These are phyloP conservation scores for Boletellus ananas DNA, from an alignment of 768 basidiomycete genomes.

Conservation along the genomic window DNA sequence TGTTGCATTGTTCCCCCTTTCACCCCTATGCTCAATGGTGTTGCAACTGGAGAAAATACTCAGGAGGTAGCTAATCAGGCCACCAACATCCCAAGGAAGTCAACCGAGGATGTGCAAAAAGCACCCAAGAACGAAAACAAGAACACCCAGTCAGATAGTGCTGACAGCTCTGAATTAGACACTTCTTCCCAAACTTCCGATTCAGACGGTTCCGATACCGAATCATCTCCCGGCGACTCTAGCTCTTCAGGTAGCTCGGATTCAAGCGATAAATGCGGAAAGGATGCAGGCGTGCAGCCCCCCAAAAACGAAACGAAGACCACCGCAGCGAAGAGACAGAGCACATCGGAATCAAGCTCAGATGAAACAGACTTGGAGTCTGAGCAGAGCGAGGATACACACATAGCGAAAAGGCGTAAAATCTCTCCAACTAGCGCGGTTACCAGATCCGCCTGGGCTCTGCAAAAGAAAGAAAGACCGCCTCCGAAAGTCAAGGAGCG, in stretches of 20 bases:
- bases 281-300: not conserved
- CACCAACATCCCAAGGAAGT: constrained; percentile 1
- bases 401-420: constrained; percentile 58
- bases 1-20: not conserved
- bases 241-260: constrained; percentile 11
- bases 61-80: not conserved
- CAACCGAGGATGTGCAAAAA: not conserved
- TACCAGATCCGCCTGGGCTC: not conserved
- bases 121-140: not conserved
- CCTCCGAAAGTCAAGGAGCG: constrained; percentile 52
- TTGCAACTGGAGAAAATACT: constrained; percentile 13
- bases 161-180: constrained; percentile 14
- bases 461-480: constrained; percentile 13
- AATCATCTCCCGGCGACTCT: constrained; percentile 14
- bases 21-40: not conserved
- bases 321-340: constrained; percentile 1
- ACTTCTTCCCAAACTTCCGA: constrained; percentile 11
- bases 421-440: constrained; percentile 46
- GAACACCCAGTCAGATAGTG: constrained; percentile 9
- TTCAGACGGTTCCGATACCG: constrained; percentile 14
- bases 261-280: constrained; percentile 13
- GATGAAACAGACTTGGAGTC: constrained; percentile 6
- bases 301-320: not conserved
- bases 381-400: constrained; percentile 11
- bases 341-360: constrained; percentile 18